A percentile compares a stretch with the other conserved stretches of the same genome.
Evolutionary conservation across 495 filamentous ascomycete genomes (phyloP).

Genomic region (Neurospora sp.): DNA sequence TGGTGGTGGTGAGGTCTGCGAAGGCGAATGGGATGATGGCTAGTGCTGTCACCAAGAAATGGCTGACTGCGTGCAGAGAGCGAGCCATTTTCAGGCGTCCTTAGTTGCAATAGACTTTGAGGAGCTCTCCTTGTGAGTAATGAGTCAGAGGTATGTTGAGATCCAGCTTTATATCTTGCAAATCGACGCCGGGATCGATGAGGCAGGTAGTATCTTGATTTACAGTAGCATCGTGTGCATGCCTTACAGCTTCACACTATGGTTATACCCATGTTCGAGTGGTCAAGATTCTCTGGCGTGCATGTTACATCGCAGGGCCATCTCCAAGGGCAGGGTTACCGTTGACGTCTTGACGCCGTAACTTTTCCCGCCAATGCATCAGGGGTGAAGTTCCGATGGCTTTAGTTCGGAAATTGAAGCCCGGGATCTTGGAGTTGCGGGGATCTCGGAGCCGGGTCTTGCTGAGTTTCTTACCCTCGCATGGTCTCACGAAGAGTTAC

Average conservation of each 20-base stretch:
- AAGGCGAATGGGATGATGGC: not conserved
- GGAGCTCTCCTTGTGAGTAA: not conserved
- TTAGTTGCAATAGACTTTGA: not conserved
- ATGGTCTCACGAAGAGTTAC: not conserved
- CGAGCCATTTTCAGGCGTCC: not conserved
- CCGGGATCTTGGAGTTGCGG: not conserved
- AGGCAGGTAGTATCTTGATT: not conserved
- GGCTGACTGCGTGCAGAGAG: not conserved
- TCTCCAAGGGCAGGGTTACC: not conserved
- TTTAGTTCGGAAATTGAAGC: not conserved
- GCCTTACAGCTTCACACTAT: not conserved
- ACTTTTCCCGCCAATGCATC: not conserved
- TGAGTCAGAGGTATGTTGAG: not conserved
- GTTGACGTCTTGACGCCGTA: not conserved
- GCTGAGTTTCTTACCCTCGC: not conserved
- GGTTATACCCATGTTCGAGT: not conserved
- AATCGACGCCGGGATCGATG: not conserved
- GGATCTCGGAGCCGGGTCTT: not conserved
- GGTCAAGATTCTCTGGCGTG: not conserved
- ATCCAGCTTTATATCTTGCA: not conserved
- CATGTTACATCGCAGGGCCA: not conserved
- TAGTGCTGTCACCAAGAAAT: not conserved
- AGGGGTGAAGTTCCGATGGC: not conserved
- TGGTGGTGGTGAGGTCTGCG: constrained; percentile 22
- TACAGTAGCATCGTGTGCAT: not conserved